Conservation (phyloP, 768 basidiomycete genomes). For the Agrocybe praecox region DNA sequence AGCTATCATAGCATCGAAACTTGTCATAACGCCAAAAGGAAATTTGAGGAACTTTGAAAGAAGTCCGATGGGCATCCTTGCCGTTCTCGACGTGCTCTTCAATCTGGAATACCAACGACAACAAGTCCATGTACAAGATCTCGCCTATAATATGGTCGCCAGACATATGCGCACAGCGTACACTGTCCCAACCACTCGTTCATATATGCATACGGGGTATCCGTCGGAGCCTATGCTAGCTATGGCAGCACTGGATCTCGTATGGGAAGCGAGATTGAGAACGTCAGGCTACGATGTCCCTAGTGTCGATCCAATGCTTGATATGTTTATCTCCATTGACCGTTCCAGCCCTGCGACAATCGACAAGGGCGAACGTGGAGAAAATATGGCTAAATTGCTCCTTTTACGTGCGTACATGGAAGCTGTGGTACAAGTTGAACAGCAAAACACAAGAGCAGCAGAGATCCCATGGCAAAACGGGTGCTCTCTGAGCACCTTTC, state of each 20-base stretch:
- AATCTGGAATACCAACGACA: conserved; percentile 12
- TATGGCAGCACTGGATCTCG: conserved; percentile 25
- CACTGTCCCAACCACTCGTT: conserved; percentile 24
- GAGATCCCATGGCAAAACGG: conserved; percentile 16
- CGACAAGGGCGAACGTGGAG: conserved; percentile 21
- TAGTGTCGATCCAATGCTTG: background rate
- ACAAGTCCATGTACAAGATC: conserved; percentile 2
- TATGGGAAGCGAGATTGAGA: background rate
- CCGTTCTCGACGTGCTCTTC: conserved; percentile 14
- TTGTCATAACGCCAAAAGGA: too few species aligned
- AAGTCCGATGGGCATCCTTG: background rate
- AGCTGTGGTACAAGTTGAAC: conserved; percentile 9
- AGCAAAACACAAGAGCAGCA: too few species aligned
- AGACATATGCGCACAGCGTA: conserved; percentile 28
- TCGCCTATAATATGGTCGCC: conserved; percentile 17
- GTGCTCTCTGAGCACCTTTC: conserved; percentile 14
- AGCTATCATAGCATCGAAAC: background rate
- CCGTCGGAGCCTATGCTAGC: conserved; percentile 37
- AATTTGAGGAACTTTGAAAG: background rate
- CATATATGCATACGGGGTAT: conserved; percentile 25
- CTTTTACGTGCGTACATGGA: conserved; percentile 24
- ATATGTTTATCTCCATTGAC: background rate
- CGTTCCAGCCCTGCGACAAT: conserved; percentile 1
- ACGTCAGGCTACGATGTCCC: background rate
- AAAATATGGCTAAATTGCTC: conserved; percentile 22